Evolutionary conservation across 2,329 filamentous ascomycete genomes (phyloP).

Genomic region (Colletotrichum coccodes): DNA sequence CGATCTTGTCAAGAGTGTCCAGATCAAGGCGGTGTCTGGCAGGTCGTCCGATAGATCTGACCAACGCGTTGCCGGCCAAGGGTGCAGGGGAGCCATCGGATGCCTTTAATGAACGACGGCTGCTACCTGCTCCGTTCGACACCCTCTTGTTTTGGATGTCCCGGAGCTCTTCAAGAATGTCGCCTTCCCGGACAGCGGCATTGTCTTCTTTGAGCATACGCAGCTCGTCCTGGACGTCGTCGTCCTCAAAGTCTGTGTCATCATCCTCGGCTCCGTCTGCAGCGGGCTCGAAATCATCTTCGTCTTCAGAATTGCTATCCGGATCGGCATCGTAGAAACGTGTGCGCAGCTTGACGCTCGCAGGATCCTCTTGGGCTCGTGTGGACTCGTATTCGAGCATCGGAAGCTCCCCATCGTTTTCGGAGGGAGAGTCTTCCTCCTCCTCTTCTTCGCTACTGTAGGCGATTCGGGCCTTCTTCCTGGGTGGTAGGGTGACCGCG

Average conservation of each 20-base stretch:
- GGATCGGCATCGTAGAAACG: conserved; percentile 45
- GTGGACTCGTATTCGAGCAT: conserved; percentile 33
- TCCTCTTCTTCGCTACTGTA: conserved; percentile 50
- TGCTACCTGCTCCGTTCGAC: background rate
- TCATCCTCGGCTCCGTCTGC: conserved; percentile 32
- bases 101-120: background rate
- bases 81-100: background rate
- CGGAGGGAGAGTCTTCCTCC: conserved; percentile 50
- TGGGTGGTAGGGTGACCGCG: conserved; percentile 75
- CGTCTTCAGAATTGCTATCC: conserved; percentile 38
- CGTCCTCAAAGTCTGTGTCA: conserved; percentile 32
- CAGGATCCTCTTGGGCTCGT: conserved; percentile 31
- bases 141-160: conserved; percentile 10
- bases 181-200: conserved; percentile 39
- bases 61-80: conserved; percentile 15
- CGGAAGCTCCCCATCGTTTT: conserved; percentile 43
- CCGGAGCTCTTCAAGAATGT: conserved; percentile 30
- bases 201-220: conserved; percentile 54
- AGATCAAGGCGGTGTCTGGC: background rate
- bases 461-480: conserved; percentile 71
- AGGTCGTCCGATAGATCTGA: background rate
- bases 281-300: conserved; percentile 33
- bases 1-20: conserved; percentile 44
- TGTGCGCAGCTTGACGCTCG: conserved; percentile 38
- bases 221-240: conserved; percentile 49